phyloP scores from a whole-genome alignment of 352 stramenopile genomes.

The Pythium apleroticum region DNA sequence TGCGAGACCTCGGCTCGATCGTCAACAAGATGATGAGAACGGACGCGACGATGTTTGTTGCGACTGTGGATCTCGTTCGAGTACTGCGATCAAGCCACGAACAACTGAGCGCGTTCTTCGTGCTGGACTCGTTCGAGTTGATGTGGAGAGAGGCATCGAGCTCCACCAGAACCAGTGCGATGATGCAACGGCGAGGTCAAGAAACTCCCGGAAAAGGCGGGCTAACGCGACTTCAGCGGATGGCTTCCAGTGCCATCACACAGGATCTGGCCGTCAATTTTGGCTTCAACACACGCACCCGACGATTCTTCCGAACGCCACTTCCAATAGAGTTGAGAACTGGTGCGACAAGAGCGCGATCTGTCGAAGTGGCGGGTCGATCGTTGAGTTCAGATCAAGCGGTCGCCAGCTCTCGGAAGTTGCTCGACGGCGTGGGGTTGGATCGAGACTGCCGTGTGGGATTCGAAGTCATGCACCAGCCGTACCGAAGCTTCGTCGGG shows the following conservation, averaged over 20 bases:
- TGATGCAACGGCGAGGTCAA: neutral
- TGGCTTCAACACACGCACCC: slow-evolving; percentile 19
- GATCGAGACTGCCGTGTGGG: slow-evolving; percentile 21
- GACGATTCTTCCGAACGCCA: slow-evolving; percentile 27
- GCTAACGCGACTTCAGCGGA: slow-evolving; percentile 1
- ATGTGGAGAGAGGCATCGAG: slow-evolving; percentile 18
- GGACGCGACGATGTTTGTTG: slow-evolving; percentile 54
- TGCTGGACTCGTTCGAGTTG: slow-evolving; percentile 12
- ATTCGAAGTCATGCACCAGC: slow-evolving; percentile 26
- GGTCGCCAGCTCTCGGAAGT: slow-evolving; percentile 7
- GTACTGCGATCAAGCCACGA: slow-evolving; percentile 12
- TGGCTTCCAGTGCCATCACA: slow-evolving; percentile 8
- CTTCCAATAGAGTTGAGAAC: slow-evolving; percentile 14
- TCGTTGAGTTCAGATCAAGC: neutral
- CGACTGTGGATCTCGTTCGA: slow-evolving; percentile 21
- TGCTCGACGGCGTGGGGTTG: slow-evolving; percentile 18
- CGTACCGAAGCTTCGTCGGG: slow-evolving; percentile 28
- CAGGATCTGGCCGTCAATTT: slow-evolving; percentile 24
- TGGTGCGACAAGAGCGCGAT: neutral
- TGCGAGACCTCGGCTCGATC: slow-evolving; percentile 58
- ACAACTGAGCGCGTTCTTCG: slow-evolving; percentile 6
- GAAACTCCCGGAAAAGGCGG: neutral
- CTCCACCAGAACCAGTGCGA: neutral
- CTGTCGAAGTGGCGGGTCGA: neutral
- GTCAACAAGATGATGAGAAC: slow-evolving; percentile 53